A percentile compares a stretch with the other conserved stretches of the same genome.
Evolutionary conservation across 768 basidiomycete species (phyloP).

Genomic region (Phylloporus sp.): DNA sequence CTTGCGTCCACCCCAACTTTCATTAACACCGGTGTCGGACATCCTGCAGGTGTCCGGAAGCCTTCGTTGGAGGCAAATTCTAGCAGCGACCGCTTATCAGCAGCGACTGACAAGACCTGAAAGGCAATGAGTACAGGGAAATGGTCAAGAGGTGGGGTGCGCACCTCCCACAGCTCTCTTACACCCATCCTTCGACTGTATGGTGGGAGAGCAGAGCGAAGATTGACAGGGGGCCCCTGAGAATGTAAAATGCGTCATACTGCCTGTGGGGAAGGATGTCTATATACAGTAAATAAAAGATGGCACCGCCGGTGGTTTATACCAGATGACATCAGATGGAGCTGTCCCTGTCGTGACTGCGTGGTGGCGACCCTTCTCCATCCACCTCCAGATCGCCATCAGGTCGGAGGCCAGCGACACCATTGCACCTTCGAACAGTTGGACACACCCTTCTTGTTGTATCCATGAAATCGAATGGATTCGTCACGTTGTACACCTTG

Average conservation of each 20-base stretch:
- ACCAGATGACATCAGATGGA: no score
- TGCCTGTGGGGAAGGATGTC: no score
- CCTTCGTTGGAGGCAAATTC: background rate
- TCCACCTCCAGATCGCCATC: no score
- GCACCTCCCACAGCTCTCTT: background rate
- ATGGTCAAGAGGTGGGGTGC: no score
- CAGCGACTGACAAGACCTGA: background rate
- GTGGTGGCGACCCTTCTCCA: background rate
- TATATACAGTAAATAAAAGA: no score
- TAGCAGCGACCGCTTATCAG: background rate
- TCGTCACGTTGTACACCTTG: slow-evolving; percentile 68
- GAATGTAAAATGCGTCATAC: no score
- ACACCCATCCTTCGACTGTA: background rate
- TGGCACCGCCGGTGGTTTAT: no score
- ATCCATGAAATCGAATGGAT: slow-evolving; percentile 94
- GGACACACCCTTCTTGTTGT: slow-evolving; percentile 92
- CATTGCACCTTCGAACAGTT: slow-evolving; percentile 76
- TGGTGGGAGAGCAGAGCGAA: background rate
- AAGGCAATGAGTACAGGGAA: background rate
- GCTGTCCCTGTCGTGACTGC: no score
- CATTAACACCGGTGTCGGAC: background rate
- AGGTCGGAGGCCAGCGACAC: no score
- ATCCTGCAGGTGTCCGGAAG: background rate
- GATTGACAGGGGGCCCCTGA: background rate
- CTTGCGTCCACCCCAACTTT: background rate